A percentile compares a stretch with the other conserved stretches of the same genome.
phyloP scores from a whole-genome alignment of 805 yeast genomes.

The Saturnispora ahearnii region DNA sequence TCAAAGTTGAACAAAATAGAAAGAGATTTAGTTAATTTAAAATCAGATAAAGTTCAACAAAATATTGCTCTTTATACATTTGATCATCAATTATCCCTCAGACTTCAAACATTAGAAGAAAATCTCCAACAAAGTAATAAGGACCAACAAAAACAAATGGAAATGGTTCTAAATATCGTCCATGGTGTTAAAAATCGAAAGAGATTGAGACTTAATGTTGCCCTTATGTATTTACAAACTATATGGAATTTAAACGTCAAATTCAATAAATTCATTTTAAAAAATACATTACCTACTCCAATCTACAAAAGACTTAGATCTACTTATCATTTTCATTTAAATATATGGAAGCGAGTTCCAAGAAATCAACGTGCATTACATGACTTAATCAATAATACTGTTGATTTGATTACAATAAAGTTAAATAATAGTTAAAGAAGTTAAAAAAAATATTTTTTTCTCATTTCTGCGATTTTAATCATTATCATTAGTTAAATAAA shows the following conservation, averaged over 20 bases:
- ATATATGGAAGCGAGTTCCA: background rate
- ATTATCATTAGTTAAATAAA: conserved; percentile 19
- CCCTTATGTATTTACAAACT: background rate
- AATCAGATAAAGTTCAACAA: conserved; percentile 9
- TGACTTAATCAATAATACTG: too few relatives aligned
- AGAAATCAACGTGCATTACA: background rate
- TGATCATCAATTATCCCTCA: conserved; percentile 9
- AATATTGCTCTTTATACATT: conserved; percentile 10
- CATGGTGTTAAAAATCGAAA: conserved; percentile 2
- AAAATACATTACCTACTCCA: background rate
- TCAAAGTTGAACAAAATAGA: conserved; percentile 5
- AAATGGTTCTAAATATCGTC: background rate
- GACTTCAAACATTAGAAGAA: conserved; percentile 10
- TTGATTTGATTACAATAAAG: background rate
- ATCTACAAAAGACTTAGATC: background rate
- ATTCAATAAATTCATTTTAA: background rate
- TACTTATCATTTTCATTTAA: background rate
- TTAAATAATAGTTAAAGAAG: background rate
- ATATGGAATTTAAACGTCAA: background rate
- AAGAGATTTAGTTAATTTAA: background rate
- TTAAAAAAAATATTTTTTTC: background rate
- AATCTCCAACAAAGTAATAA: background rate
- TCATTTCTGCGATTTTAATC: background rate
- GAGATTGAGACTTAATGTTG: background rate
- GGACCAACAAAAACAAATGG: background rate